These are phyloP conservation scores for Hymenoscyphus albidus DNA, from an alignment of 2,329 filamentous ascomycete species.

Conservation along the genomic window DNA sequence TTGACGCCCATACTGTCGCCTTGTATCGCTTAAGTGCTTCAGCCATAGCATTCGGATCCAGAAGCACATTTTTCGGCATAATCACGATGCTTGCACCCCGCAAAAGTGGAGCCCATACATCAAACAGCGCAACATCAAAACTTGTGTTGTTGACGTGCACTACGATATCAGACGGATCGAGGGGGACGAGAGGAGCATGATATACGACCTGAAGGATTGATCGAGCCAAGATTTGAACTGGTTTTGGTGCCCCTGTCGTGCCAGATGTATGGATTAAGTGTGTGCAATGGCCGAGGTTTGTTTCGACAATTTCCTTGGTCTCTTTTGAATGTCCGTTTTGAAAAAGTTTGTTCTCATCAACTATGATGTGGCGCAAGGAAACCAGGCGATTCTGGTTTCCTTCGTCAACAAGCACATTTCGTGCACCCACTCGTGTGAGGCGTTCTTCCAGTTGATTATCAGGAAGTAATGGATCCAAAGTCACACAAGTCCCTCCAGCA, in stretches of 20 bases:
- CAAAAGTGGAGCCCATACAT: slow-evolving; percentile 3
- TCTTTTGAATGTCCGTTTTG: neutral
- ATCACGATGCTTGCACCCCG: slow-evolving; percentile 4
- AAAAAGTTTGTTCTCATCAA: slow-evolving; percentile 1
- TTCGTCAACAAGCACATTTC: neutral
- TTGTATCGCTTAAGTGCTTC: neutral
- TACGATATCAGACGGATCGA: neutral
- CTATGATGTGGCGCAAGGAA: neutral
- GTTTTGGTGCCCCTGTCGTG: slow-evolving; percentile 4
- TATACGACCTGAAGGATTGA: slow-evolving; percentile 1
- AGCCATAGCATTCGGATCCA: neutral
- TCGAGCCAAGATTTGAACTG: slow-evolving; percentile 2
- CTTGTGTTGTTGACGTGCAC: slow-evolving; percentile 5
- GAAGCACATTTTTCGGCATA: slow-evolving; percentile 1
- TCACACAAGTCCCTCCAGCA: slow-evolving; percentile 3
- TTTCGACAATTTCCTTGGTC: neutral
- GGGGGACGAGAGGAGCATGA: neutral
- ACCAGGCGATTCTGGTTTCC: neutral
- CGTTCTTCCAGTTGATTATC: slow-evolving; percentile 3
- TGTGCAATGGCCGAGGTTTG: neutral
- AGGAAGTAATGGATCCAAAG: neutral
- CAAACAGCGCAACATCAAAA: slow-evolving; percentile 5
- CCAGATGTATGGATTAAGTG: slow-evolving; percentile 2
- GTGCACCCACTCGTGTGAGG: neutral
- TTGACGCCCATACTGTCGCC: slow-evolving; percentile 4